Conservation (phyloP, 306 rosid genomes). For the Prinsepia uniflora region DNA sequence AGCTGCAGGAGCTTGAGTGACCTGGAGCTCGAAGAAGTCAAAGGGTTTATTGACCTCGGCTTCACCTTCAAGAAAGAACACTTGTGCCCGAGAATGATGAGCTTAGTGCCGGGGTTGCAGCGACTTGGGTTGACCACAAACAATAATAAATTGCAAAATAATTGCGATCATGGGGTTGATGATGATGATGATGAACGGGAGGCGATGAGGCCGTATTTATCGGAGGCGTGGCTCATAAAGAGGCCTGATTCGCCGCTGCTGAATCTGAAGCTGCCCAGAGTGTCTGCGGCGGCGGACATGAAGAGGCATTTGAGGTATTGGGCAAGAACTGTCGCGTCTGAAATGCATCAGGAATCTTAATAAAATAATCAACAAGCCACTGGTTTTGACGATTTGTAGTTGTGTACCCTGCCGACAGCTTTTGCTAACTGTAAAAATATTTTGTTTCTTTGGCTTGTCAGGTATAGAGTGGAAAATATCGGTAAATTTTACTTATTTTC, state of each 20-base stretch:
- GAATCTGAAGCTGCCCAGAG: slow-evolving; percentile 48
- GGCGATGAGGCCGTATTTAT: slow-evolving; percentile 66
- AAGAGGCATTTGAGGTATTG: slow-evolving; percentile 66
- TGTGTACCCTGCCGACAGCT: not conserved
- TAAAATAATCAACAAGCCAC: not conserved
- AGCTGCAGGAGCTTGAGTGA: slow-evolving; percentile 64
- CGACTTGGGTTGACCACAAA: slow-evolving; percentile 33
- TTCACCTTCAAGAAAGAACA: slow-evolving; percentile 58
- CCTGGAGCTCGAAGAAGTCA: slow-evolving; percentile 78
- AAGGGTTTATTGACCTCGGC: slow-evolving; percentile 85
- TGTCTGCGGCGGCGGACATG: slow-evolving; percentile 52
- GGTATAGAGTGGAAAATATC: not conserved
- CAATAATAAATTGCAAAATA: not conserved
- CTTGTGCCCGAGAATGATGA: slow-evolving; percentile 57
- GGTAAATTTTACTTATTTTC: too few relatives aligned
- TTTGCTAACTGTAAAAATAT: not conserved
- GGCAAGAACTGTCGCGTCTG: slow-evolving; percentile 81
- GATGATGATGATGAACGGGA: slow-evolving; percentile 18
- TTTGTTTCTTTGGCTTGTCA: not conserved
- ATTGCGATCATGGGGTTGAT: not conserved
- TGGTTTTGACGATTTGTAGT: not conserved
- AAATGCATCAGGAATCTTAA: slow-evolving; percentile 41
- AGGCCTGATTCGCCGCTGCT: slow-evolving; percentile 60
- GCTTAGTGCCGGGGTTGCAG: slow-evolving; percentile 68
- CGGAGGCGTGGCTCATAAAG: slow-evolving; percentile 82